phyloP scores from a whole-genome alignment of 768 basidiomycete genomes.

The Strobilomyces confusus region DNA sequence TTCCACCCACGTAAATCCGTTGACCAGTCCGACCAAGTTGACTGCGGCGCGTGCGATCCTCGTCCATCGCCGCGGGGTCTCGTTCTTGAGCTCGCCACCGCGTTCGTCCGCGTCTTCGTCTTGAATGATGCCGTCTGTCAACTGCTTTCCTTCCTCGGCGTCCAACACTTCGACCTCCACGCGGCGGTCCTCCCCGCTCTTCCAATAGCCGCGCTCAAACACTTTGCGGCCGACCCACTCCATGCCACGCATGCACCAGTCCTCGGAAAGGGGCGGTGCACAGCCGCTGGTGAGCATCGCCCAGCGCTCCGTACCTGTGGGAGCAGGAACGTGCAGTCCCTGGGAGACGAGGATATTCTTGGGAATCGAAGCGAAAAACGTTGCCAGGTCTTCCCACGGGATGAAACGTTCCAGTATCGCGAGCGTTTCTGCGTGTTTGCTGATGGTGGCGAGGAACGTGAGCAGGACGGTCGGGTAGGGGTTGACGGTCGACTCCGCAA shows the following conservation, averaged over 20 bases:
- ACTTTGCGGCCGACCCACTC: conserved; percentile 92
- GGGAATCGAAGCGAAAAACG: conserved; percentile 60
- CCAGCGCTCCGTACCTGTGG: conserved; percentile 48
- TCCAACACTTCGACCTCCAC: conserved; percentile 80
- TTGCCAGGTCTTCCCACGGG: conserved; percentile 77
- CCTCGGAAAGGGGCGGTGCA: conserved; percentile 77
- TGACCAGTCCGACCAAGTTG: conserved; percentile 61
- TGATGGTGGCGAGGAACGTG: conserved; percentile 81
- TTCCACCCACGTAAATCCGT: conserved; percentile 69
- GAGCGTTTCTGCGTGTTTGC: conserved; percentile 60
- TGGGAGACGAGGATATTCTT: conserved; percentile 47
- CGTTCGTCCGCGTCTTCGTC: conserved; percentile 59
- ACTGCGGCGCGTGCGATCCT: conserved; percentile 69
- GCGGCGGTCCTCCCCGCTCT: conserved; percentile 59
- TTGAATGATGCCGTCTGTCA: conserved; percentile 78
- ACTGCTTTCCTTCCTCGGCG: conserved; percentile 49
- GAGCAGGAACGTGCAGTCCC: conserved; percentile 33
- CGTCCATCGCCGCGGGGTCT: conserved; percentile 64
- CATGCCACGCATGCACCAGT: conserved; percentile 95
- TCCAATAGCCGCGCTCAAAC: conserved; percentile 95
- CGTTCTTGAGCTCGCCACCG: conserved; percentile 21
- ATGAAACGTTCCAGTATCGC: conserved; percentile 68
- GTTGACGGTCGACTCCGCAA: conserved; percentile 57
- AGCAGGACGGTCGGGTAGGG: conserved; percentile 84
- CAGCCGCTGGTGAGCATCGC: conserved; percentile 67